These are phyloP conservation scores for Truncatella angustata DNA, from an alignment of 2,329 filamentous ascomycete genomes.

Conservation along the genomic window DNA sequence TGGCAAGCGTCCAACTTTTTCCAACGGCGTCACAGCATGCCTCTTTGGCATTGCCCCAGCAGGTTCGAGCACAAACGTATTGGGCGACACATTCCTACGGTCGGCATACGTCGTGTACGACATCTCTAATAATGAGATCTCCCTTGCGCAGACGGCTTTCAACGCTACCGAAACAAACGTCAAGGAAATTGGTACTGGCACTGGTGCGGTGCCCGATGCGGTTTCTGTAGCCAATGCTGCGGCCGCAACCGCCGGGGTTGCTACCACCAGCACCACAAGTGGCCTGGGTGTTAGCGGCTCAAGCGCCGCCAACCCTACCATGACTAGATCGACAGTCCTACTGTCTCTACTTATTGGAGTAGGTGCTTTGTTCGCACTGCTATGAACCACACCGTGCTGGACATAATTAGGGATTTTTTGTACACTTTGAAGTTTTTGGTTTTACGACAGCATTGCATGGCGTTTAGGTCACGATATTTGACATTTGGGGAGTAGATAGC, in stretches of 20 bases:
- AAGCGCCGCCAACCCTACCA: not conserved
- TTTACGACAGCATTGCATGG: constrained; percentile 5
- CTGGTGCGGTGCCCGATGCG: constrained; percentile 51
- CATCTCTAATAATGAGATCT: constrained; percentile 68
- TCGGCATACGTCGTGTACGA: constrained; percentile 77
- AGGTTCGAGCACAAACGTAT: constrained; percentile 52
- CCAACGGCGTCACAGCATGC: constrained; percentile 55
- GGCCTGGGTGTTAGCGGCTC: constrained; percentile 3
- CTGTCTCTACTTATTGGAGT: constrained; percentile 1
- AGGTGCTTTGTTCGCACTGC: constrained; percentile 1
- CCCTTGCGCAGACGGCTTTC: constrained; percentile 65
- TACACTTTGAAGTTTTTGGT: too few relatives aligned
- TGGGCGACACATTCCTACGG: constrained; percentile 74
- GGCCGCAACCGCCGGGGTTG: constrained; percentile 44
- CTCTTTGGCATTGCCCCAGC: constrained; percentile 67
- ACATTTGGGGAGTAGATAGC: not conserved
- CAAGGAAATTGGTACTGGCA: constrained; percentile 53
- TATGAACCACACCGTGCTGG: not conserved
- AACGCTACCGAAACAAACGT: constrained; percentile 52
- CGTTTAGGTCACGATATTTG: constrained; percentile 5
- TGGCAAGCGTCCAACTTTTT: constrained; percentile 49
- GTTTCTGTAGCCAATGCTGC: constrained; percentile 48
- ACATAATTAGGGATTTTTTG: not conserved
- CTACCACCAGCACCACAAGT: not conserved
- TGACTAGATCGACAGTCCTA: not conserved